Evolutionary conservation across 2,329 filamentous ascomycete species (phyloP), one percentile per base, ranked within the genome.

Genomic region (Fusarium decemcellulare): DNA sequence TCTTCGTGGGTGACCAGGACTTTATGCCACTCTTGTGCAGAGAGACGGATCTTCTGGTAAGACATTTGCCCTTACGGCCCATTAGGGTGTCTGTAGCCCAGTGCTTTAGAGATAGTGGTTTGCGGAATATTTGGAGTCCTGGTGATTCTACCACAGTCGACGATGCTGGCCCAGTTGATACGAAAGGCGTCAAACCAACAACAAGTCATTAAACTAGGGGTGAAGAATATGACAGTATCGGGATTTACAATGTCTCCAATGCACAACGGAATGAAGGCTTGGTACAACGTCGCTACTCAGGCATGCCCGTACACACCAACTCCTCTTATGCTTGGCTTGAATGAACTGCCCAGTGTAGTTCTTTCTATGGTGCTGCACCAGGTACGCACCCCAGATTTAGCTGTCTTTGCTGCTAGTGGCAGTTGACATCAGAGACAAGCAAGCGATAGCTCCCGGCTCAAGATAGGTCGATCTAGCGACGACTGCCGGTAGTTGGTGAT

Each of bases 401-500:
- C 15, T 8, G 15, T 34, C 32, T 34, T 34, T 15, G 18, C 32
- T 12, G 54, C 15, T 12, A 12, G 34, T 27, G 27, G 43, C 27
- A 14, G 36, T 42, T 9, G 16, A 32, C 34, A 8, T 32, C 15
- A n/a, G 54, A 50, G n/a, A 48, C 27, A 40, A 34, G 12, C 34
- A 40, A 50, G 44, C 29, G 7, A n/a, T 27, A 40, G 23, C 23
- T 23, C 18, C 18, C 29, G 51, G n/a, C 53, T 56, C 53, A 40
- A 40, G 39, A 39, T 30, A 57, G 37, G 42, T 16, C 30, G 39
- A 53, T 53, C 56, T 46, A 43, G 30, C 37, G 46, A 53, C 46
- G 34, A 47, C 34, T 70, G 63, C 43, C 48, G 59, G 67, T 57
- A 68, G 63, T 70, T 61, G 30, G n/a, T 59, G 50, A 55, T 36